A percentile compares a stretch with the other conserved stretches of the same genome.
Conservation (phyloP, 495 filamentous ascomycete species). For the Penicillium bialowiezense region DNA sequence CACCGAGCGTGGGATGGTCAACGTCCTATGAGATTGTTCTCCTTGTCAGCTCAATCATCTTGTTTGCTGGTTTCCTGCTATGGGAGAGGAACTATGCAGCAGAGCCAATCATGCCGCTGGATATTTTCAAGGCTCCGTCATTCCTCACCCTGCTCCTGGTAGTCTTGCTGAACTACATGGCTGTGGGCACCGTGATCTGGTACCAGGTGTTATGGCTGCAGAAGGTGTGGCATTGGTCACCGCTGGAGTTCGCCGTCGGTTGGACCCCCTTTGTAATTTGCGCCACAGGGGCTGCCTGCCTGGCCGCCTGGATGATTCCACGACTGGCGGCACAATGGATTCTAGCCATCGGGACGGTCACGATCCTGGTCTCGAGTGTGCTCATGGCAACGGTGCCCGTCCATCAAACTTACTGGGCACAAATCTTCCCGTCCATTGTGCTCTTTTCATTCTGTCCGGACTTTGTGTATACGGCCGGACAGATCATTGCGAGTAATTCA, state of each 20-base stretch:
- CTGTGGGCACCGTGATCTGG: constrained; percentile 47
- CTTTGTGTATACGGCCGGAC: constrained; percentile 49
- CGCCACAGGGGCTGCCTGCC: constrained; percentile 33
- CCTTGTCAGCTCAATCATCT: constrained; percentile 37
- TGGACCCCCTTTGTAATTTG: constrained; percentile 44
- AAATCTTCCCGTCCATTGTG: constrained; percentile 47
- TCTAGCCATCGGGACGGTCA: constrained; percentile 42
- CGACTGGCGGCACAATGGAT: constrained; percentile 50
- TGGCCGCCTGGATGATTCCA: constrained; percentile 49
- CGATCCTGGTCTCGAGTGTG: constrained; percentile 34
- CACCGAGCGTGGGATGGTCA: constrained; percentile 47
- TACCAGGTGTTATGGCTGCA: constrained; percentile 48
- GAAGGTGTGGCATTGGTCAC: constrained; percentile 41
- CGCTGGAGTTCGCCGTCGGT: constrained; percentile 41
- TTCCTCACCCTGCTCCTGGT: constrained; percentile 48
- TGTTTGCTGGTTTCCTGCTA: constrained; percentile 38
- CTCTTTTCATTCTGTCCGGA: constrained; percentile 48
- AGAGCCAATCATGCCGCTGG: constrained; percentile 48
- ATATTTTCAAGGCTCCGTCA: constrained; percentile 49
- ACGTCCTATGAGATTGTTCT: constrained; percentile 45
- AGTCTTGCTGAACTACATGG: constrained; percentile 51
- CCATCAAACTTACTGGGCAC: constrained; percentile 50
- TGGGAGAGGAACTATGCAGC: constrained; percentile 45
- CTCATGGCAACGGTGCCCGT: constrained; percentile 48
- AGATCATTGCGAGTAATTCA: constrained; percentile 54